Conservation (phyloP, 176 grass and related monocot genomes). For the Eragrostis nindensis region DNA sequence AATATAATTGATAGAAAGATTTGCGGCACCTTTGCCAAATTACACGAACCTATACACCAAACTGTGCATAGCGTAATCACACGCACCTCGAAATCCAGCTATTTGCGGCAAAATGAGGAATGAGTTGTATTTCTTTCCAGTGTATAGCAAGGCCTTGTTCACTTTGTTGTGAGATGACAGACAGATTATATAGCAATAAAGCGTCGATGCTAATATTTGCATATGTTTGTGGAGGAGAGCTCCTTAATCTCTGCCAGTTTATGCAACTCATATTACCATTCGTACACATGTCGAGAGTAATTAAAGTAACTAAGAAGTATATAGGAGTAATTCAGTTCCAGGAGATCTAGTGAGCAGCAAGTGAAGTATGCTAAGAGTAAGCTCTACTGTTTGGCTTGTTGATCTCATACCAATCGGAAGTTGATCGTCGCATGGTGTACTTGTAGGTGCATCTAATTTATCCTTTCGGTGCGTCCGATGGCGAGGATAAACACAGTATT, state of each 20-base stretch:
- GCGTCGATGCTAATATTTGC: not conserved
- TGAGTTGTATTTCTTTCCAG: not conserved
- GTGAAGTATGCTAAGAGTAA: not conserved
- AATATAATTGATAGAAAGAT: slow-evolving; percentile 50
- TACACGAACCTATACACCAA: not conserved
- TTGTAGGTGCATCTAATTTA: not conserved
- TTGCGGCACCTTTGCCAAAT: not conserved
- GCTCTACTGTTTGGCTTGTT: too few relatives aligned
- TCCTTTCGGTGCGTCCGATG: not conserved
- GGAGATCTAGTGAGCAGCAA: not conserved
- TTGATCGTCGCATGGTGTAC: not conserved
- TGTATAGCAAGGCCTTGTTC: not conserved
- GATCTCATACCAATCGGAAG: too few relatives aligned
- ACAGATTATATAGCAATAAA: slow-evolving; percentile 25
- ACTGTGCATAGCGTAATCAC: slow-evolving; percentile 22
- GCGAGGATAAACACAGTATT: not conserved
- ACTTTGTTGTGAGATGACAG: not conserved
- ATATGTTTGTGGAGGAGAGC: not conserved
- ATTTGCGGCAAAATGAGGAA: not conserved
- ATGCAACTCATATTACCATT: not conserved
- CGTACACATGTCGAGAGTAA: not conserved
- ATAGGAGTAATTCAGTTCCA: not conserved
- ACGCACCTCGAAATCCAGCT: not conserved
- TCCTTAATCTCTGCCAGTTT: not conserved
- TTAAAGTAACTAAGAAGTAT: not conserved